Base-by-base conservation (phyloP, 208 protist genomes). In the Acanthamoeba polyphaga region DNA sequence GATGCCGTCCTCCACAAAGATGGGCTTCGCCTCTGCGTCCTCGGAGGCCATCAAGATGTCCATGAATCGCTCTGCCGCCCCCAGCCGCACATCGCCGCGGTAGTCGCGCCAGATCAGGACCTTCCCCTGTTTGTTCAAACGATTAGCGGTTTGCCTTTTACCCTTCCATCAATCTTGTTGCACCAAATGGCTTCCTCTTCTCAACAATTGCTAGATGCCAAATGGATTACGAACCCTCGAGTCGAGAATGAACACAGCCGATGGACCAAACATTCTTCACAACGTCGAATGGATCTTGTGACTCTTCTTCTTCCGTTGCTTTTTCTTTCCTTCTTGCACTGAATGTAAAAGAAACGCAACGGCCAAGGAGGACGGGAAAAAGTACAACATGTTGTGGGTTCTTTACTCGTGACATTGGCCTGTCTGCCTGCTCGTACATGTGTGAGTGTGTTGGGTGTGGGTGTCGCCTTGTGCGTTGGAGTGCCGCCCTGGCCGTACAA, bases 31-130 rank as follows among this genome's bases (percentile, higher is more conserved):
- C 32, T 92, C 24, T 17, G 29, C 34, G 60, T 95, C 80, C 74
- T 96, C 95, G 19, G 95, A 94, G 17, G 78, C 22, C 84, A 95
- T 76, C 2, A 85, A 64, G 12, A 78, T 46, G n/a, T 70, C 78
- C 80, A 88, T 53, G 55, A 95, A 96, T 34, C 78, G 46, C 17
- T 95, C 94, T 34, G 88, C 94, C 43, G 88, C 95, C 32, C 53
- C 87, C 94, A 97, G 94, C 12, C 96, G 95, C 55, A 97, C 94
- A 72, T 97, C 97, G 9, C 96, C 97, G 9, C 97, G 93, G 70
- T 97, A 97, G 92, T 97, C 97, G 19, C 97, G 95, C 22, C 78
- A 96, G 38, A 97, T 96, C 82, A 97, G 94, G 10, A 97, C 96
- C 85, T 97, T 97, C 43, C 97, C 97, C 89, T n/a, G n/a, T n/a